Conservation (phyloP, 345 rosid genomes). For the Lagerstroemia speciosa region DNA sequence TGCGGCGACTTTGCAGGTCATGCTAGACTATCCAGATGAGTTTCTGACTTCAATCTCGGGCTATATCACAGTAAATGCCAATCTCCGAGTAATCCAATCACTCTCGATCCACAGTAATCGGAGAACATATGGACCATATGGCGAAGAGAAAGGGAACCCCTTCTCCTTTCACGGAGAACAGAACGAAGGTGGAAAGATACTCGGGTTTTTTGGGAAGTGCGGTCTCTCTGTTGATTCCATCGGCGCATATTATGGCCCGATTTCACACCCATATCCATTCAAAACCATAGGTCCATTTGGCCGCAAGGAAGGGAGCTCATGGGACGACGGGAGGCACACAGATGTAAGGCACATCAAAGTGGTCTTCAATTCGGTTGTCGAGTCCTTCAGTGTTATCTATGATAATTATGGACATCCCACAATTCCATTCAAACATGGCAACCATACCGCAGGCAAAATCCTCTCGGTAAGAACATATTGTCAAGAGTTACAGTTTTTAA, state of each 20-base stretch:
- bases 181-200: background rate
- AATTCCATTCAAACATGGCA: background rate
- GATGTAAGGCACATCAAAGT: slow-evolving; percentile 4
- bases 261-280: background rate
- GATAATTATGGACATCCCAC: background rate
- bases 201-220: slow-evolving; percentile 5
- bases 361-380: background rate
- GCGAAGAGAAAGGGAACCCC: background rate
- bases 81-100: background rate
- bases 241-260: slow-evolving; percentile 4
- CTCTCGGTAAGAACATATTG: background rate
- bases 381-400: background rate
- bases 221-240: background rate
- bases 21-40: slow-evolving; percentile 8
- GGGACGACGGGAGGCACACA: slow-evolving; percentile 4
- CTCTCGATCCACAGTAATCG: slow-evolving; percentile 1
- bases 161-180: background rate
- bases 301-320: background rate
- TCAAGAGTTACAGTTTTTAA: background rate
- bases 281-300: slow-evolving; percentile 8
- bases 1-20: background rate
- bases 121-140: slow-evolving; percentile 2
- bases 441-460: background rate
- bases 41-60: slow-evolving; percentile 4
- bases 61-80: background rate